These are phyloP conservation scores for Madurella mycetomatis DNA, from an alignment of 2,329 filamentous ascomycete species.

Conservation along the genomic window DNA sequence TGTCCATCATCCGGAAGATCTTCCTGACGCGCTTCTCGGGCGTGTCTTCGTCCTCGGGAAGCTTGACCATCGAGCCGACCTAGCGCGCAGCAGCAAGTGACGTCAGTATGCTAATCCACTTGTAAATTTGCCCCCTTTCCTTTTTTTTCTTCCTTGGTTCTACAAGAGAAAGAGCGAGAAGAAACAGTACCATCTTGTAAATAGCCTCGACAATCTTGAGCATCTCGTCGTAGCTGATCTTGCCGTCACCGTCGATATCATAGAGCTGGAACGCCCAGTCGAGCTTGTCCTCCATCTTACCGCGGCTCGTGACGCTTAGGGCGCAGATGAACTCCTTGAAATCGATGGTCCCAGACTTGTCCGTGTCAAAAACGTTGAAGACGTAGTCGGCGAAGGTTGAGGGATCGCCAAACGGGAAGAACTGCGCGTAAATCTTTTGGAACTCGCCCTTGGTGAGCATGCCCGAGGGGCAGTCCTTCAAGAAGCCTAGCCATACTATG, in stretches of 20 bases:
- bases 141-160: too few relatives aligned
- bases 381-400: slow-evolving; percentile 98
- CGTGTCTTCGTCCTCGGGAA: slow-evolving; percentile 97
- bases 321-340: slow-evolving; percentile 99
- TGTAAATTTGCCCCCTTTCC: neutral
- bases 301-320: slow-evolving; percentile 89
- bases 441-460: slow-evolving; percentile 98
- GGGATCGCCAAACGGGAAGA: slow-evolving; percentile 97
- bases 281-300: slow-evolving; percentile 98
- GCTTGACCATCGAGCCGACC: slow-evolving; percentile 98
- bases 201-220: slow-evolving; percentile 97
- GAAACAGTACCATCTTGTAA: slow-evolving; percentile 85
- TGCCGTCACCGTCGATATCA: slow-evolving; percentile 97
- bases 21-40: slow-evolving; percentile 97
- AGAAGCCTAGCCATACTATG: slow-evolving; percentile 62
- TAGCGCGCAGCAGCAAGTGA: slow-evolving; percentile 33
- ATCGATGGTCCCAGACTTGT: slow-evolving; percentile 96
- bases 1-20: slow-evolving; percentile 99
- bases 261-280: slow-evolving; percentile 99
- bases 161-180: neutral
- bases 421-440: slow-evolving; percentile 99
- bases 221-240: slow-evolving; percentile 99
- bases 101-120: neutral
- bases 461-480: slow-evolving; percentile 96
- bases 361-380: slow-evolving; percentile 97